Conservation (phyloP, 2,329 filamentous ascomycete genomes). For the Teratosphaeria destructans region DNA sequence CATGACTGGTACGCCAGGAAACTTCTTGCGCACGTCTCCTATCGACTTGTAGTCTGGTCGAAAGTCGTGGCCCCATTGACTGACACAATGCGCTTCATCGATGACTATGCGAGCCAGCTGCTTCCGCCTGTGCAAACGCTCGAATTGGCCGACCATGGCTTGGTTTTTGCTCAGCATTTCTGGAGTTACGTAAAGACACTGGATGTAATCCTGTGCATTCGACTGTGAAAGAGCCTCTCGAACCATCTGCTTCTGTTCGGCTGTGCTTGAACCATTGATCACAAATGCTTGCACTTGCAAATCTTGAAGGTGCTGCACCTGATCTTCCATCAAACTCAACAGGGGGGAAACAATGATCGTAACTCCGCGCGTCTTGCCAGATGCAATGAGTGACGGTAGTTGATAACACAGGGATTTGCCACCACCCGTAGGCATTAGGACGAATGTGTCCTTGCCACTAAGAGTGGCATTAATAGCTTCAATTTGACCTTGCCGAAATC, state of each 20-base stretch:
- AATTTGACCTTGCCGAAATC: conserved; percentile 83
- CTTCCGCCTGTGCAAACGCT: conserved; percentile 54
- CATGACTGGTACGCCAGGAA: conserved; percentile 78
- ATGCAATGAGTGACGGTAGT: conserved; percentile 72
- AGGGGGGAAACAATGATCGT: conserved; percentile 93
- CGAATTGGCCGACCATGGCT: conserved; percentile 55
- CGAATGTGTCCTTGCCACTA: conserved; percentile 77
- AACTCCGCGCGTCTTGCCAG: conserved; percentile 72
- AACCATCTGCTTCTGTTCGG: conserved; percentile 54
- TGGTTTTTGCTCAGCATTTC: conserved; percentile 88
- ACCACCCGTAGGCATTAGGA: conserved; percentile 95
- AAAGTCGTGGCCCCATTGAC: conserved; percentile 98
- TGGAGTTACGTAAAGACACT: conserved; percentile 88
- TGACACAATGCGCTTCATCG: conserved; percentile 98
- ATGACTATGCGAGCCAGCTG: conserved; percentile 87
- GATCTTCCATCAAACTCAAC: conserved; percentile 93
- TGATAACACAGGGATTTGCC: conserved; percentile 97
- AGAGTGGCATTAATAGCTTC: conserved; percentile 94
- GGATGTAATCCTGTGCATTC: conserved; percentile 64
- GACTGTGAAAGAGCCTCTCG: conserved; percentile 52
- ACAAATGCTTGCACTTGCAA: conserved; percentile 69
- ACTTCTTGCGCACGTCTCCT: conserved; percentile 60
- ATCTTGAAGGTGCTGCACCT: conserved; percentile 70
- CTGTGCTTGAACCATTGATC: conserved; percentile 66
- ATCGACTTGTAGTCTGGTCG: conserved; percentile 88